Conservation (phyloP, 2,329 filamentous ascomycete genomes). For the Colletotrichum sp. region DNA sequence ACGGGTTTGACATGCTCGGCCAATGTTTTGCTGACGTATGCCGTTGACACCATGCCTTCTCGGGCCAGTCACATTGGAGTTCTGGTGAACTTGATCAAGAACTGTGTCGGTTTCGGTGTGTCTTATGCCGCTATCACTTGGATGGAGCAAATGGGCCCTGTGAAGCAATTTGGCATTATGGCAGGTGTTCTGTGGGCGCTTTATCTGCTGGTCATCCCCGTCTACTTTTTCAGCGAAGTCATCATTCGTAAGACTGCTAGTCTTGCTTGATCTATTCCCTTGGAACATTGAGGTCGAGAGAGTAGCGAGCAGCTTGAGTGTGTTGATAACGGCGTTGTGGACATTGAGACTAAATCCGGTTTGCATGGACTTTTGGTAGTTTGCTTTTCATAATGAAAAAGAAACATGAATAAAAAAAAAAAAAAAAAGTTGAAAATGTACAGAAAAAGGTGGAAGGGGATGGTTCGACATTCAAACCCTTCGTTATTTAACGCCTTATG, state of each 20-base stretch:
- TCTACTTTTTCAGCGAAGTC: background rate
- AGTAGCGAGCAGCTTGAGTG: background rate
- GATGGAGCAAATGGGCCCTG: conserved; percentile 9
- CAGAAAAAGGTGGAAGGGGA: background rate
- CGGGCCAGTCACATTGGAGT: conserved; percentile 22
- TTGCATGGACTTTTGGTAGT: background rate
- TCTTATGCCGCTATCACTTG: conserved; percentile 21
- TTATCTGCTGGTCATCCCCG: conserved; percentile 18
- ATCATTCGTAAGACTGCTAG: background rate
- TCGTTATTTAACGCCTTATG: background rate
- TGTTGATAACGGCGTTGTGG: background rate
- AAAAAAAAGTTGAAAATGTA: background rate
- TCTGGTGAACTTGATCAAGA: conserved; percentile 25
- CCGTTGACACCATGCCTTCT: conserved; percentile 20
- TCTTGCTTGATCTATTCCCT: background rate
- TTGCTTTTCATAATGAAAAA: background rate
- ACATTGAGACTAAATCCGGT: background rate
- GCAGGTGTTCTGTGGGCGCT: conserved; percentile 19
- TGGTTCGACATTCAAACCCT: background rate
- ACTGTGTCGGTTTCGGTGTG: conserved; percentile 20
- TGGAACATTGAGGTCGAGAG: background rate
- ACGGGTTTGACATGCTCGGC: conserved; percentile 24
- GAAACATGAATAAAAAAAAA: background rate
- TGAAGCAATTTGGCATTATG: conserved; percentile 23
- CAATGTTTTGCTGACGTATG: conserved; percentile 24